Conservation (phyloP, 2,329 filamentous ascomycete genomes). For the Mariannaea elegans region DNA sequence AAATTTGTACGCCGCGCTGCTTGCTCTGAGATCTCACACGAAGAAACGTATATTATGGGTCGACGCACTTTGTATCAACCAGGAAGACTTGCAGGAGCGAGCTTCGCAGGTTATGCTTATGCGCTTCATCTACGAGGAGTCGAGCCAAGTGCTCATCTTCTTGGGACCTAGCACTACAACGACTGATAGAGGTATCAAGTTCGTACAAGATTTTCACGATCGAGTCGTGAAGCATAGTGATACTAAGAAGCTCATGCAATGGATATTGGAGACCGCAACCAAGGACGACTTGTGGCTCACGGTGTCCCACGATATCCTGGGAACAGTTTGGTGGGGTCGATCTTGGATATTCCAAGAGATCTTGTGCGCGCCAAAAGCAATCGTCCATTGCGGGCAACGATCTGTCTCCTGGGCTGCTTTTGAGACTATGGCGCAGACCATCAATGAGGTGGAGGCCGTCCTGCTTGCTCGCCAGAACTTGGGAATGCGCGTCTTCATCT, state of each 20-base stretch:
- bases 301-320: neutral
- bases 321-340: neutral
- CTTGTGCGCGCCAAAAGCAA: neutral
- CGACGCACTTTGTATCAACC: constrained; percentile 21
- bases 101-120: constrained; percentile 8
- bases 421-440: neutral
- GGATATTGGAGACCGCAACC: neutral
- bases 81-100: constrained; percentile 14
- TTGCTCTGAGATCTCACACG: neutral
- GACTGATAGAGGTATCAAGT: neutral
- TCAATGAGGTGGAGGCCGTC: neutral
- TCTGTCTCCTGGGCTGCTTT: neutral
- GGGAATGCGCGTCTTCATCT: neutral
- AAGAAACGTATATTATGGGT: constrained; percentile 1
- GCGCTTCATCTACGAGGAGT: neutral
- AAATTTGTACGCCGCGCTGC: constrained; percentile 4
- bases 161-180: neutral
- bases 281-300: neutral
- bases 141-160: neutral
- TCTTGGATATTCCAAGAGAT: neutral
- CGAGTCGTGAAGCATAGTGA: neutral
- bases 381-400: neutral
- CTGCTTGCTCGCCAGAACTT: neutral
- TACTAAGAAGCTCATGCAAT: neutral
- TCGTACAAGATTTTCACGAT: neutral